A percentile compares a stretch with the other conserved stretches of the same genome.
These are phyloP conservation scores for Lipomyces yamanashiensis DNA, from an alignment of 805 yeast genomes.

Conservation along the genomic window DNA sequence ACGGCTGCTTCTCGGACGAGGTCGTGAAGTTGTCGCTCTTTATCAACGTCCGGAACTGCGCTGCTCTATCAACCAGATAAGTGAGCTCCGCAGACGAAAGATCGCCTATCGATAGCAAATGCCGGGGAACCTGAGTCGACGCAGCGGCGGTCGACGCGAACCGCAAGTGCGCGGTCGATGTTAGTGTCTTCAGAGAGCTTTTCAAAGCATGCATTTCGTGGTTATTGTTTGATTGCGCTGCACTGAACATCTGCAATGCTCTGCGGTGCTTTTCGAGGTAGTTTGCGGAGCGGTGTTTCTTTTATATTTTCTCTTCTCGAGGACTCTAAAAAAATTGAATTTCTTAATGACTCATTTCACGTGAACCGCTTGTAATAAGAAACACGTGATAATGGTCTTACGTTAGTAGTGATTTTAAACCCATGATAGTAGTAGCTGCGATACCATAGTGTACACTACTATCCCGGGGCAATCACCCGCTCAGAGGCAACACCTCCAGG, in stretches of 20 bases:
- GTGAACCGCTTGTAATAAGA: neutral
- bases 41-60: slow-evolving; percentile 61
- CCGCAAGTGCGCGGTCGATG: slow-evolving; percentile 16
- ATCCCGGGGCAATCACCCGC: neutral
- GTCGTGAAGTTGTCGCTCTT: slow-evolving; percentile 52
- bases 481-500: neutral
- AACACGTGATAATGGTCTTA: neutral
- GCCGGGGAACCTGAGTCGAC: slow-evolving; percentile 53
- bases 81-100: slow-evolving; percentile 72
- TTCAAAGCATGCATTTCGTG: slow-evolving; percentile 7
- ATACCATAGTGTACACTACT: neutral
- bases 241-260: neutral
- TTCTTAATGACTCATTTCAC: neutral
- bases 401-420: too few relatives aligned
- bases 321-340: neutral
- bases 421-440: neutral
- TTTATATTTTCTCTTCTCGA: too few relatives aligned
- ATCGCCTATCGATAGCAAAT: slow-evolving; percentile 81
- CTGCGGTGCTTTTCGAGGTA: neutral
- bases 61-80: slow-evolving; percentile 73
- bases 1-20: slow-evolving; percentile 53
- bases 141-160: slow-evolving; percentile 4
- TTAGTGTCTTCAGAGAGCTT: slow-evolving; percentile 15
- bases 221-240: neutral
- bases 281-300: too few relatives aligned